A percentile compares a stretch with the other conserved stretches of the same genome.
Conservation (phyloP, 169 alveolate species). For the Eimeria sp. region DNA sequence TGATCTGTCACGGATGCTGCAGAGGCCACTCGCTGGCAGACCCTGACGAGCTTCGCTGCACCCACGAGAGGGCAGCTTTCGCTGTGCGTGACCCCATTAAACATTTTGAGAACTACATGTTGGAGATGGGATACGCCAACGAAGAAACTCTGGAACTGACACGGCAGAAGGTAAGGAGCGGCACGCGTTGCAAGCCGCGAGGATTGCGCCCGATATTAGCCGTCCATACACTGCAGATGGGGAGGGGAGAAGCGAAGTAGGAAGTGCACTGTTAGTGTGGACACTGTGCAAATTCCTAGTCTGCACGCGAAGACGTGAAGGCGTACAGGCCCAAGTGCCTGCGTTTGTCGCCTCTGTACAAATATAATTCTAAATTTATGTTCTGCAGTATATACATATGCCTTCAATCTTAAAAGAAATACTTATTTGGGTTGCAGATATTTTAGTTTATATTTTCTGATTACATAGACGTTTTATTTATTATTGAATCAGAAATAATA, state of each 20-base stretch:
- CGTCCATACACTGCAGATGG: constrained; percentile 15
- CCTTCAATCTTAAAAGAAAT: too few relatives aligned
- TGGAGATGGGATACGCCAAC: constrained; percentile 82
- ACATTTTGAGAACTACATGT: constrained; percentile 84
- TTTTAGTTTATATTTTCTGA: too few relatives aligned
- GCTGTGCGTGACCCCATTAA: constrained; percentile 87
- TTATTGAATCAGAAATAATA: background rate
- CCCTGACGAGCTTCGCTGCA: constrained; percentile 87
- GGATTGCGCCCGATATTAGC: background rate
- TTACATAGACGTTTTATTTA: too few relatives aligned
- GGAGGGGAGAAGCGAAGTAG: background rate
- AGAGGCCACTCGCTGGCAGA: constrained; percentile 90
- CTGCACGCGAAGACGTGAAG: background rate
- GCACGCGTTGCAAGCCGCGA: background rate
- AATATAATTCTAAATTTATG: too few relatives aligned
- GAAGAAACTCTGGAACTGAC: constrained; percentile 83
- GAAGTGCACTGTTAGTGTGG: background rate
- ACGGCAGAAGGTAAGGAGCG: constrained; percentile 76
- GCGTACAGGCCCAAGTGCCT: background rate
- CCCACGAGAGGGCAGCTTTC: constrained; percentile 87
- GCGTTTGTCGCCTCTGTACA: background rate
- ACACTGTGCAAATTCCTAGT: background rate
- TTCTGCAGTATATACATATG: too few relatives aligned
- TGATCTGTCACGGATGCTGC: background rate
- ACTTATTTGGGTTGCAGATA: too few relatives aligned